phyloP scores from a whole-genome alignment of 768 basidiomycete genomes.

The Termitomyces sp. region DNA sequence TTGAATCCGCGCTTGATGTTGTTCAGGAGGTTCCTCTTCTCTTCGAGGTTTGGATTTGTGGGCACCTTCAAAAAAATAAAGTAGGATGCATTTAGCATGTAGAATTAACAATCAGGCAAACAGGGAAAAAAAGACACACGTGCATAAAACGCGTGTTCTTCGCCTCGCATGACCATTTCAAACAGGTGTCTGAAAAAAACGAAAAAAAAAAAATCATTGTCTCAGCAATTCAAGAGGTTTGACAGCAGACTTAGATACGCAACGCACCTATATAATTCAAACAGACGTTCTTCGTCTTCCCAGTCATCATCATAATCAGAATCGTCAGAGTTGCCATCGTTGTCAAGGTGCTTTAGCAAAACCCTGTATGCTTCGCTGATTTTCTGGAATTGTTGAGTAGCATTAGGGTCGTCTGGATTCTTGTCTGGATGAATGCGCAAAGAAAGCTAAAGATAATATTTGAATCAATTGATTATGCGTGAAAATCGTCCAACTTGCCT shows the following conservation, averaged over 20 bases:
- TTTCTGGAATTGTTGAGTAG: conserved; percentile 67
- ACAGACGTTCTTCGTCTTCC: conserved; percentile 26
- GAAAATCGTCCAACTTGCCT: conserved; percentile 36
- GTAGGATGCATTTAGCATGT: neutral
- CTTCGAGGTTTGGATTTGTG: conserved; percentile 19
- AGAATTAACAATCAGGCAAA: neutral
- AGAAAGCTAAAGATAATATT: conserved; percentile 41
- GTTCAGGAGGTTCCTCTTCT: conserved; percentile 44
- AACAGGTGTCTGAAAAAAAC: conserved; percentile 29
- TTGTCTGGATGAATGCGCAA: conserved; percentile 76
- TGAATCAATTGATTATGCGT: neutral
- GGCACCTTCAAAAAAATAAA: conserved; percentile 9
- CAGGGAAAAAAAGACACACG: conserved; percentile 3
- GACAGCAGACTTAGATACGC: conserved; percentile 7
- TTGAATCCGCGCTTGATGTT: conserved; percentile 51
- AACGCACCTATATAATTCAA: conserved; percentile 43
- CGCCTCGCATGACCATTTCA: conserved; percentile 40
- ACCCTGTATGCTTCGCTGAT: conserved; percentile 67
- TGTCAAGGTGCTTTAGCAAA: conserved; percentile 50
- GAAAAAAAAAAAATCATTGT: neutral
- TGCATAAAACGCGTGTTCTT: conserved; percentile 11
- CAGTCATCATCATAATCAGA: conserved; percentile 33
- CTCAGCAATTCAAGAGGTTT: conserved; percentile 2
- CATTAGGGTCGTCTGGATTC: conserved; percentile 61
- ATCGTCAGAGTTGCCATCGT: conserved; percentile 32